A percentile compares a stretch with the other conserved stretches of the same genome.
These are phyloP conservation scores for Truncatella angustata DNA, from an alignment of 2,329 filamentous ascomycete species.

Conservation along the genomic window DNA sequence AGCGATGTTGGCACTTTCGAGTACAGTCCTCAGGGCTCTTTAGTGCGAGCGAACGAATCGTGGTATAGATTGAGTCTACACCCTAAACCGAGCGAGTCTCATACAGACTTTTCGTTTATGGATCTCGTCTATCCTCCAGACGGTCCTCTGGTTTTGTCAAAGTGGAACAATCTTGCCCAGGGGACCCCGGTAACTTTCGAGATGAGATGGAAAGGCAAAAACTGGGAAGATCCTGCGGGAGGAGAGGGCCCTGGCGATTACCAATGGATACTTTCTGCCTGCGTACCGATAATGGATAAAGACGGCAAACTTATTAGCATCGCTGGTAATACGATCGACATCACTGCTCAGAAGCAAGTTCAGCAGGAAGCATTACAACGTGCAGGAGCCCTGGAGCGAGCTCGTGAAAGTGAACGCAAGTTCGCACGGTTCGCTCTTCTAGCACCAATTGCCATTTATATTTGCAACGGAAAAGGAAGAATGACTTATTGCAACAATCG, in stretches of 20 bases:
- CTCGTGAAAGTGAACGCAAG: slow-evolving; percentile 67
- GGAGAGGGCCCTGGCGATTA: background rate
- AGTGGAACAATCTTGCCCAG: slow-evolving; percentile 10
- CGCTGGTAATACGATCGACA: slow-evolving; percentile 12
- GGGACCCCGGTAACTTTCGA: slow-evolving; percentile 11
- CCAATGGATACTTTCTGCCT: slow-evolving; percentile 10
- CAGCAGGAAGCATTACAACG: slow-evolving; percentile 11
- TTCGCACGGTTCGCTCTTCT: slow-evolving; percentile 85
- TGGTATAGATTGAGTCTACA: slow-evolving; percentile 11
- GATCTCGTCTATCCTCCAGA: slow-evolving; percentile 13
- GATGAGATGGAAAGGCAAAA: slow-evolving; percentile 12
- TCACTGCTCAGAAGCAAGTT: slow-evolving; percentile 10
- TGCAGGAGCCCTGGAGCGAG: slow-evolving; percentile 38
- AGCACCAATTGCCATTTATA: slow-evolving; percentile 81
- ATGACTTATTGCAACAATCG: slow-evolving; percentile 82
- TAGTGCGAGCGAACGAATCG: slow-evolving; percentile 11
- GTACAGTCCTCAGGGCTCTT: slow-evolving; percentile 3
- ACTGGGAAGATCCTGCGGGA: background rate
- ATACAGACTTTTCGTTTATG: slow-evolving; percentile 11
- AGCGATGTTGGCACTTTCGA: slow-evolving; percentile 12
- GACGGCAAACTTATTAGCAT: slow-evolving; percentile 10
- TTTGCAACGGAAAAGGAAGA: slow-evolving; percentile 67
- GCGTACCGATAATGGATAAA: slow-evolving; percentile 9
- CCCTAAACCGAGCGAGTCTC: background rate
- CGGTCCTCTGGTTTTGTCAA: background rate